These are phyloP conservation scores for Raphanus sativus DNA, from an alignment of 345 rosid species.

Conservation along the genomic window DNA sequence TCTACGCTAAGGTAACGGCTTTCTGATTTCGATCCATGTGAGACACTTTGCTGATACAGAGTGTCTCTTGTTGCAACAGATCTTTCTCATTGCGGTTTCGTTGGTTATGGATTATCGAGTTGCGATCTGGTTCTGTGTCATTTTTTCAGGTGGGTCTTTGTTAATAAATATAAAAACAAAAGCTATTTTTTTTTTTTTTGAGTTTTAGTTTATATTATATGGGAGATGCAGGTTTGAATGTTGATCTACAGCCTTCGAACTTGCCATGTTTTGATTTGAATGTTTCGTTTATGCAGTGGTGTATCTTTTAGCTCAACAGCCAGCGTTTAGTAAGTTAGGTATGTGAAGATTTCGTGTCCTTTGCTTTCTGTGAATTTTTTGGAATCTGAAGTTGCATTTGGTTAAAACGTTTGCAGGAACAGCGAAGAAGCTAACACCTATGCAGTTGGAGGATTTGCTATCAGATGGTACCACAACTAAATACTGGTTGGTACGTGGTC, in stretches of 20 bases:
- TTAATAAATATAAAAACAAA: background rate
- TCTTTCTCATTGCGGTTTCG: slow-evolving; percentile 66
- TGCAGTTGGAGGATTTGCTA: slow-evolving; percentile 78
- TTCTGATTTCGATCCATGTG: background rate
- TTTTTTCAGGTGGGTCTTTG: slow-evolving; percentile 57
- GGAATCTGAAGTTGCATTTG: background rate
- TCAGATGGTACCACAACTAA: slow-evolving; percentile 75
- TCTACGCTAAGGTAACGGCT: slow-evolving; percentile 61
- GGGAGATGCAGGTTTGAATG: slow-evolving; percentile 13
- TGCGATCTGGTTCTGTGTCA: slow-evolving; percentile 62
- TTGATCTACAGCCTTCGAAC: too few species aligned
- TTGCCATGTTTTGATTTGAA: slow-evolving; percentile 9
- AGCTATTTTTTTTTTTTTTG: background rate
- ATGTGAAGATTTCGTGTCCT: slow-evolving; percentile 15
- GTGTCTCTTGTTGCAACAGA: slow-evolving; percentile 40
- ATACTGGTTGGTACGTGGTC: slow-evolving; percentile 83
- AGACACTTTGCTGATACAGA: background rate
- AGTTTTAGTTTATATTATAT: background rate
- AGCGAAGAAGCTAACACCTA: slow-evolving; percentile 69
- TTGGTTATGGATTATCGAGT: slow-evolving; percentile 69
- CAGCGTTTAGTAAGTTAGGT: slow-evolving; percentile 69
- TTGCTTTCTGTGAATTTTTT: background rate
- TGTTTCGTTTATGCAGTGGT: slow-evolving; percentile 51
- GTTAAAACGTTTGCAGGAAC: slow-evolving; percentile 47
- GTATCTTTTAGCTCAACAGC: slow-evolving; percentile 67